These are phyloP conservation scores for Amphichorda felina DNA, from an alignment of 2,329 filamentous ascomycete species.

Conservation along the genomic window DNA sequence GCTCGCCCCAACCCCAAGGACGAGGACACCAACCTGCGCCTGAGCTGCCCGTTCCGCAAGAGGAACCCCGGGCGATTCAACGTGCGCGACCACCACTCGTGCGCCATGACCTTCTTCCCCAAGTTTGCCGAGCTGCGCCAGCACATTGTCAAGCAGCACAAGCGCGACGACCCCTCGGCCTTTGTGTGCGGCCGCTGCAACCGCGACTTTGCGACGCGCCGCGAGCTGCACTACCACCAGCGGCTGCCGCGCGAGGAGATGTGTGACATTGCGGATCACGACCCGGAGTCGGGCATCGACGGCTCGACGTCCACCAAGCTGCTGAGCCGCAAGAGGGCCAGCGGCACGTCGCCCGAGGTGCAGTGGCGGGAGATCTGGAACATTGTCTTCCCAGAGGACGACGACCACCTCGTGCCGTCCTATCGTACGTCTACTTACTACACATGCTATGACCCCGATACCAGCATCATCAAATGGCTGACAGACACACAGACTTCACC, in stretches of 20 bases:
- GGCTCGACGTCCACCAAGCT: conserved; percentile 26
- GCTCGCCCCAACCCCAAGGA: conserved; percentile 8
- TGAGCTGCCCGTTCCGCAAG: conserved; percentile 31
- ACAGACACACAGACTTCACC: conserved; percentile 27
- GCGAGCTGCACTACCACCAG: conserved; percentile 26
- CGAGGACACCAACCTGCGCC: conserved; percentile 18
- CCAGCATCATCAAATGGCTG: background rate
- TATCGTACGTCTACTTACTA: conserved; percentile 12
- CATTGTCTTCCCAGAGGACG: conserved; percentile 28
- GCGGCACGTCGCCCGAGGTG: conserved; percentile 22
- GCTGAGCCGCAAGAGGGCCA: conserved; percentile 24
- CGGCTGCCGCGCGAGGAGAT: conserved; percentile 26
- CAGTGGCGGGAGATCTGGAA: conserved; percentile 29
- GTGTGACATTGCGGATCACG: conserved; percentile 27
- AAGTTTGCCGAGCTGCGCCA: conserved; percentile 28
- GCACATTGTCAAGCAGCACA: conserved; percentile 30
- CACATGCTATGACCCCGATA: too few species aligned
- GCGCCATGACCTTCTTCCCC: conserved; percentile 29
- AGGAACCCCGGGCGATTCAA: conserved; percentile 32
- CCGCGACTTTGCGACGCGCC: conserved; percentile 22
- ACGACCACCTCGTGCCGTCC: conserved; percentile 16
- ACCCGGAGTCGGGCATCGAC: conserved; percentile 26
- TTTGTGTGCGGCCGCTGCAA: conserved; percentile 28
- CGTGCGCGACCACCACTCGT: conserved; percentile 30
- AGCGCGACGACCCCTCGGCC: conserved; percentile 25